Evolutionary conservation across 208 protist species (phyloP), one percentile per base, ranked within the genome.

Genomic region (Wallacemonas sp.): DNA sequence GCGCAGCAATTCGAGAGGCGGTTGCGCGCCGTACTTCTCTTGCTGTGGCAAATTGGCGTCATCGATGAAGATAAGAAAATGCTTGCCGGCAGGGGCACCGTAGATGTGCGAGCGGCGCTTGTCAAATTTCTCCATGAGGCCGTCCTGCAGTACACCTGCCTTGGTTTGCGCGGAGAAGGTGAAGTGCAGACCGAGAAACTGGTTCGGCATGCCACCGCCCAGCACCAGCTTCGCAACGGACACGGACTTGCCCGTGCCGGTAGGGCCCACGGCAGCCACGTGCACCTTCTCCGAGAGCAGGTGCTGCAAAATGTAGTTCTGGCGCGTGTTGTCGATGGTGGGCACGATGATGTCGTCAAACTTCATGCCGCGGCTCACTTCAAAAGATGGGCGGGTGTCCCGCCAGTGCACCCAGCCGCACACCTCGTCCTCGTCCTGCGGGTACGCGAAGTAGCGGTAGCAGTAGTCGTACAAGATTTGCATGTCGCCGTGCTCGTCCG

Each of bases 191-290:
- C 86, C 90, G 19, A 94, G 74, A 33, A 96, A 93, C 54, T 60
- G 88, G 58, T 75, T 67, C 9, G 91, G 82, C 70, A 98, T 74
- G n/a, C 77, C 88, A 11, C 75, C 78, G 22, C 84, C 77, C 22
- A 97, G 75, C 34, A 98, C 73, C 27, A 96, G 62, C 31, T 84
- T 80, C n/a, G 84, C 66, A 2, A 97, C 82, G n/a, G 78, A 84
- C 8, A 96, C 80, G 15, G 94, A 95, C 80, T 98, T 98, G 56
- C 96, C 96, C 3, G 94, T 98, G 46, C 94, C 96, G n/a, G 96
- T 98, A 5, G 91, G 89, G 8, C 96, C 96, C 11, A 96, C 87
- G 31, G 88, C 66, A 26, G 94, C 84, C 1, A 97, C 88, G 75
- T 96, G 93, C 22, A 89, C 66, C 53, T 89, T 89, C 58, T 87